These are phyloP conservation scores for Metarhizium robertsii DNA, from an alignment of 2,329 filamentous ascomycete genomes.

Conservation along the genomic window DNA sequence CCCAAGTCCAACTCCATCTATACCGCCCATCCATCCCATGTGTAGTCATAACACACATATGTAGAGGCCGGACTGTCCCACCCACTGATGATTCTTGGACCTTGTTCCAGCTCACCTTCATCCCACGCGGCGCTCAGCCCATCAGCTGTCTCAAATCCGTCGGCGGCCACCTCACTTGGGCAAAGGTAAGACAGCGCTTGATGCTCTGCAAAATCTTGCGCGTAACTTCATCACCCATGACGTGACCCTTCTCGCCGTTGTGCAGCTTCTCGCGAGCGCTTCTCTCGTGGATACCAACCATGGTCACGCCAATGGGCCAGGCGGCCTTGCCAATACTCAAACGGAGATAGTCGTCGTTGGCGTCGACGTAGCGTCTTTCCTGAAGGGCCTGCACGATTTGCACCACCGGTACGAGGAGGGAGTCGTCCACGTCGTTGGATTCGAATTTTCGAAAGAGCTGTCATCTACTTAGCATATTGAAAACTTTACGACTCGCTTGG, in stretches of 20 bases:
- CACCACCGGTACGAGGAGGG: conserved; percentile 70
- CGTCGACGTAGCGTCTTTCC: conserved; percentile 85
- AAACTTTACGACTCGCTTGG: background rate
- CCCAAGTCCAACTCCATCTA: background rate
- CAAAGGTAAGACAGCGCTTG: conserved; percentile 92
- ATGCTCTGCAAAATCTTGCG: conserved; percentile 96
- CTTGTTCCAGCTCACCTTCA: background rate
- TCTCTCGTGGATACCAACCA: conserved; percentile 98
- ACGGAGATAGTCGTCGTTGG: conserved; percentile 88
- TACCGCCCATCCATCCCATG: background rate
- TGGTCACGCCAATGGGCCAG: conserved; percentile 98
- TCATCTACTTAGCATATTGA: background rate
- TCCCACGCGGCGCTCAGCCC: conserved; percentile 40
- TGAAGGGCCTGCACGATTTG: conserved; percentile 91
- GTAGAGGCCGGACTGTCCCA: background rate
- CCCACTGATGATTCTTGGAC: background rate
- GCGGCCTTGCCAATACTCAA: conserved; percentile 94
- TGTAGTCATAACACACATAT: background rate
- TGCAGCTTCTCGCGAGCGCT: conserved; percentile 93
- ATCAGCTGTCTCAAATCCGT: conserved; percentile 89
- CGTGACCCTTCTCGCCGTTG: conserved; percentile 79
- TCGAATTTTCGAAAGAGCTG: conserved; percentile 83
- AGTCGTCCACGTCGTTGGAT: conserved; percentile 66
- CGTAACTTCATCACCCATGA: conserved; percentile 93
- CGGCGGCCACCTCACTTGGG: conserved; percentile 92